Percentiles rank a stretch among this genome's conserved stretches.
These are phyloP conservation scores for Nothophoma quercina DNA, from an alignment of 2,329 filamentous ascomycete species.

Conservation along the genomic window DNA sequence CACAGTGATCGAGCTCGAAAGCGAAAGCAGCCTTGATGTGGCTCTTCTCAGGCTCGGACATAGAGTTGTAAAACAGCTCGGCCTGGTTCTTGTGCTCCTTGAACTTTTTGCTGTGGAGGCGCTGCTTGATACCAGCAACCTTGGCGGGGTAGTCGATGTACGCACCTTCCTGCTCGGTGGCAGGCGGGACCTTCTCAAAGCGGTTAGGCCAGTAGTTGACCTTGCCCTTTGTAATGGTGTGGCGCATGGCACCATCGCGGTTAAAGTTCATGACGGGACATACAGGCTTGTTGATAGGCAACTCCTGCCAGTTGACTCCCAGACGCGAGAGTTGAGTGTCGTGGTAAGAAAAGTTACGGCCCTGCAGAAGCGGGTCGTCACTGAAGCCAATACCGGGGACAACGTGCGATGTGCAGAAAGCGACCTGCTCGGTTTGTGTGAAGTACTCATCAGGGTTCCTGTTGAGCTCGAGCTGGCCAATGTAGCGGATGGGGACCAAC, in stretches of 20 bases:
- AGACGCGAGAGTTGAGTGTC: conserved; percentile 75
- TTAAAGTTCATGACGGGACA: conserved; percentile 80
- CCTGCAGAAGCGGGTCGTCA: conserved; percentile 76
- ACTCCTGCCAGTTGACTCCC: conserved; percentile 77
- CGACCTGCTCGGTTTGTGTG: conserved; percentile 80
- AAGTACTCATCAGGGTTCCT: conserved; percentile 83
- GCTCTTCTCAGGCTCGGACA: conserved; percentile 70
- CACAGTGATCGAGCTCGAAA: conserved; percentile 83
- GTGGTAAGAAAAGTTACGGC: conserved; percentile 73
- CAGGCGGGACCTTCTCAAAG: conserved; percentile 69
- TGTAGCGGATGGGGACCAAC: conserved; percentile 74
- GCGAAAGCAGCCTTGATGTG: conserved; percentile 68
- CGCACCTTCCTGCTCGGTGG: conserved; percentile 66
- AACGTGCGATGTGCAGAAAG: conserved; percentile 82
- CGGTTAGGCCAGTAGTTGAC: conserved; percentile 85
- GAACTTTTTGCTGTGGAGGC: conserved; percentile 76
- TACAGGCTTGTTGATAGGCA: conserved; percentile 78
- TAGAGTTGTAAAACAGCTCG: conserved; percentile 83
- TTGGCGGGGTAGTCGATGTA: conserved; percentile 74
- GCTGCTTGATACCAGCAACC: conserved; percentile 73
- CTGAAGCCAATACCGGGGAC: conserved; percentile 81
- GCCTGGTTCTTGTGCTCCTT: conserved; percentile 79
- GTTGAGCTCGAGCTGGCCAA: conserved; percentile 82
- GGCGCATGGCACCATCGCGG: conserved; percentile 75
- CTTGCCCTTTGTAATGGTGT: conserved; percentile 75